These are phyloP conservation scores for Rickenella mellea DNA, from an alignment of 768 basidiomycete species.

Conservation along the genomic window DNA sequence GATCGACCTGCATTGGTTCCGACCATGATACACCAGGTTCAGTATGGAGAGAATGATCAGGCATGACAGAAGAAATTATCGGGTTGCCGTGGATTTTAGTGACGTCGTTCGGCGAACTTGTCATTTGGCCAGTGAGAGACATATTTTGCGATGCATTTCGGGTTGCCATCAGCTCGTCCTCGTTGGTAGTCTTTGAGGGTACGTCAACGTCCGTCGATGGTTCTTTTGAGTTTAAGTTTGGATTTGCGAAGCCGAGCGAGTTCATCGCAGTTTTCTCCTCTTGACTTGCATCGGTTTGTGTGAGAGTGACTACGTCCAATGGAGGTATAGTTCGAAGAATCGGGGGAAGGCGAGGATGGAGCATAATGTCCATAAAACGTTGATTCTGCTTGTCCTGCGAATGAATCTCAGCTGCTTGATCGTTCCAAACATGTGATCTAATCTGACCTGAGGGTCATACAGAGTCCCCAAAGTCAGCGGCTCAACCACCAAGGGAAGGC, in stretches of 20 bases:
- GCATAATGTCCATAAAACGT: constrained; percentile 40
- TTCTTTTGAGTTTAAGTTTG: background rate
- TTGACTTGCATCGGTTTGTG: constrained; percentile 50
- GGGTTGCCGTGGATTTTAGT: too few species aligned
- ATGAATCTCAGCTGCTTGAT: background rate
- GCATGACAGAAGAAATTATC: too few species aligned
- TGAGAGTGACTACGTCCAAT: constrained; percentile 51
- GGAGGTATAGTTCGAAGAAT: constrained; percentile 58
- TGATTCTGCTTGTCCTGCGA: too few species aligned
- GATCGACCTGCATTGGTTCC: too few species aligned
- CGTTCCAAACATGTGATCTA: background rate
- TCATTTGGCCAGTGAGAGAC: too few species aligned
- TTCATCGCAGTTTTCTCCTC: constrained; percentile 57
- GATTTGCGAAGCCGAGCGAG: constrained; percentile 7
- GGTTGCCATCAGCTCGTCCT: too few species aligned
- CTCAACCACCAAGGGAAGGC: constrained; percentile 44
- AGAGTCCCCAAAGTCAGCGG: constrained; percentile 15
- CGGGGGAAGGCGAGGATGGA: constrained; percentile 78
- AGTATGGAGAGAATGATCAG: too few species aligned
- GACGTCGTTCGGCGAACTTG: too few species aligned
- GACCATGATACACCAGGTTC: too few species aligned
- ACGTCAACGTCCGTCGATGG: background rate
- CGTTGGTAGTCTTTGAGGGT: background rate
- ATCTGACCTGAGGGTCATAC: background rate
- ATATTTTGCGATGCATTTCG: too few species aligned